Evolutionary conservation across 306 rosid species (phyloP).

Genomic region (Neltuma alba): DNA sequence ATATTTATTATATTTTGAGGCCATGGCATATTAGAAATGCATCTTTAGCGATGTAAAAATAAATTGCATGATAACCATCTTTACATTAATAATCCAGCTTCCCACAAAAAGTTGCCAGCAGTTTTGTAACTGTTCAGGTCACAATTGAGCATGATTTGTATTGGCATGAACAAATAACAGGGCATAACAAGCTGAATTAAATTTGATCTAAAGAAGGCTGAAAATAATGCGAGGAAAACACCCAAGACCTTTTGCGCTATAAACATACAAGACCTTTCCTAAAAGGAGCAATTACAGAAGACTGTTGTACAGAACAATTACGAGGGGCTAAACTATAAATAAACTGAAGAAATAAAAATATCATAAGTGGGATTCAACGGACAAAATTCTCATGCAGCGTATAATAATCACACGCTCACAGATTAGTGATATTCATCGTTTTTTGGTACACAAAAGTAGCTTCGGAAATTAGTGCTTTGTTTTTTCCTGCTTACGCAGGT

Average conservation of each 20-base stretch:
- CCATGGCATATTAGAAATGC: too few species aligned
- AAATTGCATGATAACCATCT: too few species aligned
- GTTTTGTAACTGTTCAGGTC: neutral
- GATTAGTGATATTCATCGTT: slow-evolving; percentile 26
- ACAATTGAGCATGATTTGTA: neutral
- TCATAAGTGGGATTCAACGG: slow-evolving; percentile 21
- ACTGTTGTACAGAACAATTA: slow-evolving; percentile 16
- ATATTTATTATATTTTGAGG: too few species aligned
- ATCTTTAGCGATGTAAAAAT: neutral
- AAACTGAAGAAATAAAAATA: neutral
- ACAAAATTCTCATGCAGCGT: slow-evolving; percentile 37
- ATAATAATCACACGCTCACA: slow-evolving; percentile 2
- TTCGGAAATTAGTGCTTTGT: slow-evolving; percentile 11
- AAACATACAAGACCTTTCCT: slow-evolving; percentile 33
- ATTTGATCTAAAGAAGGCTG: neutral
- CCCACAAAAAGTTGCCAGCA: neutral
- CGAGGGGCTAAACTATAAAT: neutral
- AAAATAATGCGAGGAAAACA: slow-evolving; percentile 7
- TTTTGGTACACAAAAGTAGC: slow-evolving; percentile 20
- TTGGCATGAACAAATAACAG: neutral
- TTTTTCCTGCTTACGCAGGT: slow-evolving; percentile 25
- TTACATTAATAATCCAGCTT: neutral
- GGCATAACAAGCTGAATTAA: neutral
- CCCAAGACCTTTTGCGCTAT: neutral
- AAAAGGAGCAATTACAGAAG: slow-evolving; percentile 20